Percentiles rank a stretch among this genome's conserved stretches.
Conservation (phyloP, 2,329 filamentous ascomycete genomes). For the Mollisia scopiformis region DNA sequence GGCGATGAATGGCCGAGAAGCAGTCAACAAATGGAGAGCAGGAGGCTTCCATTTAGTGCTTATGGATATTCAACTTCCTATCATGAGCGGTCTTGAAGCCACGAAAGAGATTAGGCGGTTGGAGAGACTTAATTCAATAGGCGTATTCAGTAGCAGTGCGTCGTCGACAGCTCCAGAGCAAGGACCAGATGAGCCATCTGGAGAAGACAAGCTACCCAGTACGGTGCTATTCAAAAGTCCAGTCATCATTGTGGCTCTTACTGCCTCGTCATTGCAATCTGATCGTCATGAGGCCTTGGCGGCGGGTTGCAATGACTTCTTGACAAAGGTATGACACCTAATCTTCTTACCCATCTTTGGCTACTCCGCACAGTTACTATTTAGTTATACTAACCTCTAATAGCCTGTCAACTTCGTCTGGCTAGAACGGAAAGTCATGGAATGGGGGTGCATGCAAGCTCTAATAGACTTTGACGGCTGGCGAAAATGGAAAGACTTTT, state of each 20-base stretch:
- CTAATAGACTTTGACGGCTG: conserved; percentile 98
- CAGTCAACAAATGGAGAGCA: conserved; percentile 87
- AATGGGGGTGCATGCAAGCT: conserved; percentile 99
- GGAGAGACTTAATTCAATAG: conserved; percentile 89
- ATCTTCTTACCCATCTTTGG: not conserved
- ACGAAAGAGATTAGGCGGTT: conserved; percentile 92
- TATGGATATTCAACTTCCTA: conserved; percentile 97
- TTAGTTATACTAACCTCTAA: conserved; percentile 8
- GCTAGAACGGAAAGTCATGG: conserved; percentile 96
- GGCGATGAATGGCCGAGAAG: conserved; percentile 93
- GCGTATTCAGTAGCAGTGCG: conserved; percentile 78
- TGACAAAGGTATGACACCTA: conserved; percentile 77
- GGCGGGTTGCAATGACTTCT: conserved; percentile 95
- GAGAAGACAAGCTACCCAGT: conserved; percentile 71
- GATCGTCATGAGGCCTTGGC: conserved; percentile 94
- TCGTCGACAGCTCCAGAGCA: conserved; percentile 55
- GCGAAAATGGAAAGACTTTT: conserved; percentile 94
- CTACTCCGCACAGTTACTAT: not conserved
- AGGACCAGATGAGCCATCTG: conserved; percentile 50
- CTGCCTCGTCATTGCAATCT: conserved; percentile 90
- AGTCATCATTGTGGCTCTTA: conserved; percentile 96
- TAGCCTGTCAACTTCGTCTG: conserved; percentile 97
- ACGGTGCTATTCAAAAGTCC: conserved; percentile 86
- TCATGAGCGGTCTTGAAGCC: conserved; percentile 94
- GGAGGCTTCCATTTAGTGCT: conserved; percentile 95